These are phyloP conservation scores for Candida frijolesensis DNA, from an alignment of 1,139 yeast genomes.

Conservation along the genomic window DNA sequence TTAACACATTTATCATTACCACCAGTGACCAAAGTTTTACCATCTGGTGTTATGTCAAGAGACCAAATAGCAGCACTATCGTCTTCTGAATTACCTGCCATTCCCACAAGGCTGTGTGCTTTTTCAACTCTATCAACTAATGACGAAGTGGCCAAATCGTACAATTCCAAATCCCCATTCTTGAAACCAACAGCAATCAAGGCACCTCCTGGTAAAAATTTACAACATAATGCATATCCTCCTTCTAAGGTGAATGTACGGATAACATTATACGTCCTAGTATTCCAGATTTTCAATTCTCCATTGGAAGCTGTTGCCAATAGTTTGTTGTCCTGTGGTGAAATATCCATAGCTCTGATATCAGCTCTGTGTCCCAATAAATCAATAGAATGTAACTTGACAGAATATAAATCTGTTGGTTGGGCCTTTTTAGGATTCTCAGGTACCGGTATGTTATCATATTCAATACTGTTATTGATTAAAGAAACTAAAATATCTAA, in stretches of 20 bases:
- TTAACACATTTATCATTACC: constrained; percentile 90
- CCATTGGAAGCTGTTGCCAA: constrained; percentile 93
- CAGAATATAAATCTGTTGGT: constrained; percentile 34
- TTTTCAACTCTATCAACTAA: constrained; percentile 67
- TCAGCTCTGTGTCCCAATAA: constrained; percentile 88
- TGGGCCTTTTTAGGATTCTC: constrained; percentile 45
- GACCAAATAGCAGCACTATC: constrained; percentile 86
- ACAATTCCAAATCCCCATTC: constrained; percentile 79
- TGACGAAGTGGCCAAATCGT: constrained; percentile 84
- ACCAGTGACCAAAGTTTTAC: constrained; percentile 83
- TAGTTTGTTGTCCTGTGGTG: constrained; percentile 80
- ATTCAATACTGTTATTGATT: constrained; percentile 74
- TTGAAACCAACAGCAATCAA: constrained; percentile 89
- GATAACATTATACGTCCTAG: constrained; percentile 70
- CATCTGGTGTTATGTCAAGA: constrained; percentile 83
- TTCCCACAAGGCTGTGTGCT: constrained; percentile 57
- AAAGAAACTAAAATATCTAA: constrained; percentile 66
- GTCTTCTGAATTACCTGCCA: constrained; percentile 21
- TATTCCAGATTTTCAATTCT: constrained; percentile 84
- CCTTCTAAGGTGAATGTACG: constrained; percentile 74
- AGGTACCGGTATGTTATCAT: constrained; percentile 58
- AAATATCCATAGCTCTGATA: constrained; percentile 78
- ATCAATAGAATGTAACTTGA: constrained; percentile 61
- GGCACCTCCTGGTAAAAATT: constrained; percentile 90
- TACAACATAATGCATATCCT: constrained; percentile 82